A percentile compares a stretch with the other conserved stretches of the same genome.
phyloP scores from a whole-genome alignment of 495 filamentous ascomycete species.

The Pseudotulostoma volvatum region DNA sequence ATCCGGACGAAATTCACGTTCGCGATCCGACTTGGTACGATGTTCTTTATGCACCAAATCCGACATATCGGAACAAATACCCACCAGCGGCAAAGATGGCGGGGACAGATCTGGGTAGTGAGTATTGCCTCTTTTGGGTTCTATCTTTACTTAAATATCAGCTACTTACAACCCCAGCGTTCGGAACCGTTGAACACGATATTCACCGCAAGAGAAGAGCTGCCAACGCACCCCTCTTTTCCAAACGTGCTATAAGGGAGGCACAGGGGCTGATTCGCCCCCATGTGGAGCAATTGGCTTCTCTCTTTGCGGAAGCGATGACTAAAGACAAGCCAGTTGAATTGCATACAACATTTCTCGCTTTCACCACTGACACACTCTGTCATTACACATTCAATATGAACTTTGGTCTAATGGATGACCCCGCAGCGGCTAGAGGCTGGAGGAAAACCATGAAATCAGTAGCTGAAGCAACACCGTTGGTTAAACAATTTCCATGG shows the following conservation, averaged over 20 bases:
- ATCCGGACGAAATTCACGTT: constrained; percentile 11
- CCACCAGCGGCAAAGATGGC: constrained; percentile 4
- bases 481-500: constrained; percentile 11
- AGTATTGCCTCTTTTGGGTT: neutral
- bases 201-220: constrained; percentile 23
- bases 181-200: constrained; percentile 28
- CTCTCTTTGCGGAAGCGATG: neutral
- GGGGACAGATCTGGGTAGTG: constrained; percentile 3
- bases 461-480: constrained; percentile 1
- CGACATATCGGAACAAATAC: constrained; percentile 5
- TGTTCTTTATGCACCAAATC: constrained; percentile 5
- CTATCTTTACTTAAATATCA: neutral
- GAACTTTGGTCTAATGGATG: constrained; percentile 1
- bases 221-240: constrained; percentile 29
- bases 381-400: constrained; percentile 17
- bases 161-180: constrained; percentile 11
- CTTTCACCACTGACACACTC: constrained; percentile 26
- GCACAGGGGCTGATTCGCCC: constrained; percentile 15
- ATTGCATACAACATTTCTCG: constrained; percentile 19
- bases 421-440: constrained; percentile 2
- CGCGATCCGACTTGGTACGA: constrained; percentile 7
- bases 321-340: constrained; percentile 14
- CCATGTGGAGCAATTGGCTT: constrained; percentile 3
- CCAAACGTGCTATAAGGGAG: constrained; percentile 14
- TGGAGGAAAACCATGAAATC: constrained; percentile 3